These are phyloP conservation scores for Solanum arcanum DNA, from an alignment of 257 asterid species.

Conservation along the genomic window DNA sequence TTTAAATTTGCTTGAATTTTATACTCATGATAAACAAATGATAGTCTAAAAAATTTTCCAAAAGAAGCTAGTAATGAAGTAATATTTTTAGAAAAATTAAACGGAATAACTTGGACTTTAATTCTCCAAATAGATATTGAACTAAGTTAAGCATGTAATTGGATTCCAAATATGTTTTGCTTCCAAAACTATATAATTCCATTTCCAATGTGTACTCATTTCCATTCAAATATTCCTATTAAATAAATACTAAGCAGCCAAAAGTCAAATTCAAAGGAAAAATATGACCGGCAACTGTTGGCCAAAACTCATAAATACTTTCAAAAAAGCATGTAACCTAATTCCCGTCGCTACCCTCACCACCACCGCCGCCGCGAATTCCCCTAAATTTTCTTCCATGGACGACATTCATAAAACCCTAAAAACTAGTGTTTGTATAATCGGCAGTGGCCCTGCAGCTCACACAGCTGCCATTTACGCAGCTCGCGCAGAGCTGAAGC, in stretches of 20 bases:
- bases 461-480: slow-evolving; percentile 98
- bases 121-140: background rate
- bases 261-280: background rate
- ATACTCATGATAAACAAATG: no score
- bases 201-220: background rate
- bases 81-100: background rate
- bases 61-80: background rate
- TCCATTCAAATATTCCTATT: background rate
- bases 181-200: background rate
- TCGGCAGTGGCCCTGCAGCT: slow-evolving; percentile 98
- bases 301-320: slow-evolving; percentile 21
- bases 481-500: slow-evolving; percentile 86
- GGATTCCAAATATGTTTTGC: background rate
- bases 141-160: background rate
- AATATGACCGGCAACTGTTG: slow-evolving; percentile 28
- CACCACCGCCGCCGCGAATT: slow-evolving; percentile 2
- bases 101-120: background rate
- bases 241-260: background rate
- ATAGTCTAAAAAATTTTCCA: background rate
- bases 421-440: slow-evolving; percentile 72
- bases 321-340: slow-evolving; percentile 37
- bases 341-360: slow-evolving; percentile 30
- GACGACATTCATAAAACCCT: slow-evolving; percentile 30
- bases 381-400: slow-evolving; percentile 36
- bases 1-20: no score